Evolutionary conservation across 78 protist genomes (phyloP).

Genomic region (Pigoraptor vietnamica): DNA sequence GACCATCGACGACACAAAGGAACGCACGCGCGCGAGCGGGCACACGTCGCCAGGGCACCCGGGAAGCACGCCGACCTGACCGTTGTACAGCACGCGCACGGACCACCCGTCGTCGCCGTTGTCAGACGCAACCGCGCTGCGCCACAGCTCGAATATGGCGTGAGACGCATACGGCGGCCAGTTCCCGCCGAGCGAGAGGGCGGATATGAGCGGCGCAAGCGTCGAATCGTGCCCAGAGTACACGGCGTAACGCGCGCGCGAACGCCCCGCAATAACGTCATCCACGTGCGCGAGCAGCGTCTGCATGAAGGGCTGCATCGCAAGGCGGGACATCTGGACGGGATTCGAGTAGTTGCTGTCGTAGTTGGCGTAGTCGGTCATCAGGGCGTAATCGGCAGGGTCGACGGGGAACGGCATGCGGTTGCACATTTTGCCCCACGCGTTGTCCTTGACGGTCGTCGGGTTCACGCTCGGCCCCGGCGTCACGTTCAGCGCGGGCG

Average conservation of each 20-base stretch:
- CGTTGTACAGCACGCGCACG: background rate
- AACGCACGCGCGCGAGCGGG: background rate
- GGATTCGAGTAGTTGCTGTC: background rate
- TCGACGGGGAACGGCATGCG: background rate
- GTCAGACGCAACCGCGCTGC: background rate
- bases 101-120: background rate
- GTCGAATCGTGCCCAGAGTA: background rate
- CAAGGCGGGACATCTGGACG: background rate
- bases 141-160: background rate
- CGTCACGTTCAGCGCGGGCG: background rate
- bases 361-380: background rate
- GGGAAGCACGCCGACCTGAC: background rate
- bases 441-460: background rate
- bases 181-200: background rate
- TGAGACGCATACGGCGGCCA: conserved; percentile 3
- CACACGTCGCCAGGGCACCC: background rate
- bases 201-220: background rate
- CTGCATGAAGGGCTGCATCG: background rate
- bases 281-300: background rate
- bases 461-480: background rate
- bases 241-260: background rate
- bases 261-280: background rate
- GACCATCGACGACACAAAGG: background rate
- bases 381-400: background rate
- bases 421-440: background rate